These are phyloP conservation scores for Apiospora hydei DNA, from an alignment of 2,329 filamentous ascomycete genomes.

Conservation along the genomic window DNA sequence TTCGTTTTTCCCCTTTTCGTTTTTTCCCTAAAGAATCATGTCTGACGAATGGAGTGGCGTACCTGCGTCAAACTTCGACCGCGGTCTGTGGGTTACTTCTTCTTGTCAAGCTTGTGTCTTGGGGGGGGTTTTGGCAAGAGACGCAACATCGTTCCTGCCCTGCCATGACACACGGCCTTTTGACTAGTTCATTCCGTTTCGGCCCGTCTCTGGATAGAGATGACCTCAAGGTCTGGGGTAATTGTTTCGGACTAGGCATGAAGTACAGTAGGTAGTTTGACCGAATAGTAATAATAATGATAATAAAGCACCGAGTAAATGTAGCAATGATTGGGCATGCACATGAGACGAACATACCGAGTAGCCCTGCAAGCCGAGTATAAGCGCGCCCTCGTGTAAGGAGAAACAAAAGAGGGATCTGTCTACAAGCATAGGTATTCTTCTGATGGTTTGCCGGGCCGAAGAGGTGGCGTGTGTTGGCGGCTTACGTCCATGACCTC, in stretches of 20 bases:
- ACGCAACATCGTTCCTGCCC: background rate
- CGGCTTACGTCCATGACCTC: background rate
- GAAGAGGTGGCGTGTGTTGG: background rate
- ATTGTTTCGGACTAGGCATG: background rate
- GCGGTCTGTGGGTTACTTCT: background rate
- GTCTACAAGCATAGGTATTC: background rate
- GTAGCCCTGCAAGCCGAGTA: background rate
- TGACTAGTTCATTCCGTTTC: background rate
- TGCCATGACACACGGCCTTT: slow-evolving; percentile 9
- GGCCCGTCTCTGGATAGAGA: background rate
- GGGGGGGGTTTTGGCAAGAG: background rate
- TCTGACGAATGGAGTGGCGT: background rate
- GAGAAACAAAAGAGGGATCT: background rate
- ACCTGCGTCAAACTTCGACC: slow-evolving; percentile 11
- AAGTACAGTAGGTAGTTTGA: background rate
- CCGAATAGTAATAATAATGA: background rate
- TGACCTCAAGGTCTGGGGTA: background rate
- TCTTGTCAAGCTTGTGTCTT: background rate
- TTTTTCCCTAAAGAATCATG: background rate
- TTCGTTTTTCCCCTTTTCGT: background rate
- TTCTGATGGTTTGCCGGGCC: background rate
- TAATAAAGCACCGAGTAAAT: too few relatives aligned
- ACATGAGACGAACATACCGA: background rate
- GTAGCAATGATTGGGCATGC: background rate
- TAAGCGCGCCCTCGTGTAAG: background rate